Conservation (phyloP, 805 yeast species). For the Metschnikowia continentalis region DNA sequence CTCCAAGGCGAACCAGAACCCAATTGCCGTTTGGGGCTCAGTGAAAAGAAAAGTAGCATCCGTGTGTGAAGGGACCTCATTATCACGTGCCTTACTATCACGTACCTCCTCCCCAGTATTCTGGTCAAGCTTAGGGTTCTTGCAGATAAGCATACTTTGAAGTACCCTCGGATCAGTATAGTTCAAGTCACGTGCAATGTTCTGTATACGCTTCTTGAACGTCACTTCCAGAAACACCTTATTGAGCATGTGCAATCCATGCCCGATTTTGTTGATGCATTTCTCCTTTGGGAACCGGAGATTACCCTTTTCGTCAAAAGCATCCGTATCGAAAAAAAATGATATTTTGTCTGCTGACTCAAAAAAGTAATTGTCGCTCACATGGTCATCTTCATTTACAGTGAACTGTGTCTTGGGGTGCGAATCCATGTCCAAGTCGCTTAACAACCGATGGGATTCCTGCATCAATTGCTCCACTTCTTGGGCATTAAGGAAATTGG, state of each 20-base stretch:
- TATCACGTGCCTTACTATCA: constrained; percentile 27
- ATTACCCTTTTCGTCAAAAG: constrained; percentile 52
- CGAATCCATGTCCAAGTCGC: constrained; percentile 44
- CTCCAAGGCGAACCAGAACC: constrained; percentile 80
- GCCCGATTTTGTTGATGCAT: constrained; percentile 76
- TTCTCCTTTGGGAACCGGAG: constrained; percentile 48
- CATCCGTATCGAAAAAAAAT: constrained; percentile 69
- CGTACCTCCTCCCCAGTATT: constrained; percentile 3
- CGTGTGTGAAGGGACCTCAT: constrained; percentile 71
- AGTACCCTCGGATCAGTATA: constrained; percentile 65
- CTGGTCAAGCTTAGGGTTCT: constrained; percentile 47
- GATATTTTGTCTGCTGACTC: constrained; percentile 65
- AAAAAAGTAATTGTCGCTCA: constrained; percentile 71
- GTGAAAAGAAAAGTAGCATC: constrained; percentile 74
- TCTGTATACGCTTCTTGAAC: constrained; percentile 44
- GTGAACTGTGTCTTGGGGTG: constrained; percentile 73
- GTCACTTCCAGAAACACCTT: constrained; percentile 48
- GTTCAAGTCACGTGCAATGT: constrained; percentile 49
- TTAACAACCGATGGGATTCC: constrained; percentile 44
- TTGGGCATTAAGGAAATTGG: constrained; percentile 45
- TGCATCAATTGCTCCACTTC: constrained; percentile 39
- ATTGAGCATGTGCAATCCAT: constrained; percentile 62
- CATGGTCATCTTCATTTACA: constrained; percentile 55
- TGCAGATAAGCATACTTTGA: constrained; percentile 76
- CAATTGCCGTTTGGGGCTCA: constrained; percentile 65